Evolutionary conservation across 2,329 filamentous ascomycete species (phyloP).

Genomic region (Penicillium sp.): DNA sequence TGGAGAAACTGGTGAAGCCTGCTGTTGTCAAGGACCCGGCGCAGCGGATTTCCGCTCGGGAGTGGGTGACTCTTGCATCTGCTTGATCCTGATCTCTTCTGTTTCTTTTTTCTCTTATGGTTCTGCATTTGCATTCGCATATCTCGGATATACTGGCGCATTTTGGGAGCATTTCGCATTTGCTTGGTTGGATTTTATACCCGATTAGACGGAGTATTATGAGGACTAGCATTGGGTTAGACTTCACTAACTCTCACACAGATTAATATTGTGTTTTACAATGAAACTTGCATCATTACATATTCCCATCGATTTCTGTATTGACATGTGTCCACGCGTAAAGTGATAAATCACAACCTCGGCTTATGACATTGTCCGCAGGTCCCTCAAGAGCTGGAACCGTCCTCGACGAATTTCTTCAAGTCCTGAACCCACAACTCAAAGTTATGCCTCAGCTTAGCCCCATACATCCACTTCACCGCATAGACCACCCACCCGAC

Average conservation of each 20-base stretch:
- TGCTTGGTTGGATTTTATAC: slow-evolving; percentile 9
- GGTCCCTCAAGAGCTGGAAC: background rate
- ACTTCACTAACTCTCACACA: background rate
- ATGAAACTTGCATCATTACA: background rate
- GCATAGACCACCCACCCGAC: slow-evolving; percentile 42
- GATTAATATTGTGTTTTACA: background rate
- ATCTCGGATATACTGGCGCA: background rate
- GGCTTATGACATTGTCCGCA: too few relatives aligned
- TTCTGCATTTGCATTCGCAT: background rate
- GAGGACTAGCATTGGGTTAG: background rate
- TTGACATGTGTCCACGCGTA: background rate
- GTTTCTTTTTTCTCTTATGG: background rate
- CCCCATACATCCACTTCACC: slow-evolving; percentile 44
- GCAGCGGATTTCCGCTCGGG: slow-evolving; percentile 29
- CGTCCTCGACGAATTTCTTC: slow-evolving; percentile 40
- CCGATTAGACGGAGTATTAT: slow-evolving; percentile 18
- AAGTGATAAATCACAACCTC: too few relatives aligned
- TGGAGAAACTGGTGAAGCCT: slow-evolving; percentile 39
- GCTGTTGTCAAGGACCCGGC: slow-evolving; percentile 41
- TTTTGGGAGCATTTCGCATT: background rate
- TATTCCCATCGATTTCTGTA: background rate
- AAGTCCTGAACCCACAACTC: slow-evolving; percentile 43
- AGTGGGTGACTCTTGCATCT: slow-evolving; percentile 32
- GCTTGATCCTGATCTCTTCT: slow-evolving; percentile 1
- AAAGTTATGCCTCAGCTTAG: slow-evolving; percentile 38